phyloP scores from a whole-genome alignment of 2,329 filamentous ascomycete species.

The Fusarium sp. region DNA sequence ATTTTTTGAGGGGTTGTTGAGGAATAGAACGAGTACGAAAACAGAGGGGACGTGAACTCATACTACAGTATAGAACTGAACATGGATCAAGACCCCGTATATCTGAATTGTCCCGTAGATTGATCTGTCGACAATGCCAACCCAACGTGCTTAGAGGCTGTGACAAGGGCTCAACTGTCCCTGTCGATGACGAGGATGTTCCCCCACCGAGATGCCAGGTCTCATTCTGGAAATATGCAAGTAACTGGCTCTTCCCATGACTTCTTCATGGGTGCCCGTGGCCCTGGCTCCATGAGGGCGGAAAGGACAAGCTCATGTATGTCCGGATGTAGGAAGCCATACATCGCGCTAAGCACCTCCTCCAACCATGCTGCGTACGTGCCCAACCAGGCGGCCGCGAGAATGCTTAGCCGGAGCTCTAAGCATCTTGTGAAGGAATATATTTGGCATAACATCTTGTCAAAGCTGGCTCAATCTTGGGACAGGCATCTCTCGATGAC shows the following conservation, averaged over 20 bases:
- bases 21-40: constrained; percentile 1
- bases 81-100: not conserved
- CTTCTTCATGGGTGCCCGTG: constrained; percentile 19
- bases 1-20: constrained; percentile 3
- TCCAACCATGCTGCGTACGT: constrained; percentile 2
- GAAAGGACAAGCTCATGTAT: constrained; percentile 15
- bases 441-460: not conserved
- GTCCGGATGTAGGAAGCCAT: constrained; percentile 20
- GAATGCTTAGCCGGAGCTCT: not conserved
- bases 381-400: not conserved
- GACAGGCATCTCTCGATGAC: constrained; percentile 3
- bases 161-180: not conserved
- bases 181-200: constrained; percentile 6
- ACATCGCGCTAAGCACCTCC: constrained; percentile 11
- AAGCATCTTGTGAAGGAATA: not conserved
- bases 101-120: not conserved
- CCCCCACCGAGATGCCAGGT: constrained; percentile 10
- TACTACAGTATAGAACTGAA: not conserved
- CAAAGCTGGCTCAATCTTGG: not conserved
- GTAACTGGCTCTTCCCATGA: constrained; percentile 30
- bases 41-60: not conserved
- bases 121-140: constrained; percentile 4
- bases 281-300: constrained; percentile 21
- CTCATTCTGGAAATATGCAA: constrained; percentile 11
- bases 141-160: not conserved